Base-by-base conservation (phyloP, 1,139 yeast genomes). In the Maudiozyma humilis region DNA sequence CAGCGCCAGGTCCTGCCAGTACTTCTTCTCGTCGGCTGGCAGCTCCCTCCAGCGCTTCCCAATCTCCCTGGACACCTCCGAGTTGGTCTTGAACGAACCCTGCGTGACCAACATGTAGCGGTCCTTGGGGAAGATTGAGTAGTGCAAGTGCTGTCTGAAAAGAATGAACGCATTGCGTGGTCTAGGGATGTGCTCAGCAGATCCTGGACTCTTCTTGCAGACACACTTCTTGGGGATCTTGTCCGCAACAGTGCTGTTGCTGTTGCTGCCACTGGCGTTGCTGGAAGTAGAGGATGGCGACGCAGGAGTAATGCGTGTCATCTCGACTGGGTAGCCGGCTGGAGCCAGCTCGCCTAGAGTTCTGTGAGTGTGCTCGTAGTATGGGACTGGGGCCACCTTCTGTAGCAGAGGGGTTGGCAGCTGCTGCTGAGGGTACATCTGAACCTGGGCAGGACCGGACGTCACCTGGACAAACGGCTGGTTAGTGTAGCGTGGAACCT, bases 31-130 rank as follows among this genome's bases (percentile, higher is more conserved):
- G 25, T 72, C 75, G 8, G 74, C 70, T 0, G 79, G 63, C 34
- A 86, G 68, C 32, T 78, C 75, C 60, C 93, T 74, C 95, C 95
- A 86, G 59, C 91, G 78, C 62, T 82, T 78, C 32, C 95, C 89
- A 47, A 80, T 70, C 56, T 80, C 83, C 51, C 82, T 72, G 1
- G 86, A 79, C 35, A 85, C 91, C 60, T 84, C 93, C 1, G 93
- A 91, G 57, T 85, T 85, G 16, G 93, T 80, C 62, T 85, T 78
- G 47, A 84, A 60, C 8, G 63, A 58, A 34, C 58, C 58, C 31
- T 52, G 55, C 4, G 50, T 32, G 13, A 39, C 36, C 16, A 50
- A 36, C 37, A 47, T 32, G 20, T 49, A 44, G 36, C 52, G 47
- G 53, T 44, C 63, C 55, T 52, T 65, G 48, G 49, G 78, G 71